phyloP scores from a whole-genome alignment of 192 early-diverging fungal species.

The Chytriomyces confervae region DNA sequence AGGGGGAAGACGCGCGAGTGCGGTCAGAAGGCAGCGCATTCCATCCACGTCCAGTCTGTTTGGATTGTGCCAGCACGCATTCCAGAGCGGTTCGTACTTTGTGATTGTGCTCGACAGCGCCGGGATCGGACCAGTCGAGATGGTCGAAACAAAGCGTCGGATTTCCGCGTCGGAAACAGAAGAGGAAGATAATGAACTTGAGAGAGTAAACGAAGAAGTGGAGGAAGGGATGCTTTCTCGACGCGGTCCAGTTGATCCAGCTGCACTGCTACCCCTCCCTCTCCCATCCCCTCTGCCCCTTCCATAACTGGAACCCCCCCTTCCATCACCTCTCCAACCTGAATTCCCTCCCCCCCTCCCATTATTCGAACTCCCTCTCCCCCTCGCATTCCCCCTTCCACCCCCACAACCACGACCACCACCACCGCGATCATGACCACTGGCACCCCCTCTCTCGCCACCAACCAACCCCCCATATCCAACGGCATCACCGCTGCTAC shows the following conservation, averaged over 20 bases:
- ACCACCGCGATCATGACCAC: conserved; percentile 16
- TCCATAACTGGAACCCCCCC: background rate
- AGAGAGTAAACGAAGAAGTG: background rate
- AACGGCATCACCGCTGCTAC: too few species aligned
- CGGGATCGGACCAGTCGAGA: background rate
- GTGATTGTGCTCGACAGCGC: conserved; percentile 3
- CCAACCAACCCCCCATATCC: too few species aligned
- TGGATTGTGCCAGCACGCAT: conserved; percentile 28
- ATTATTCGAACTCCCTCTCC: background rate
- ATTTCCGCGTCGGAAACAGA: conserved; percentile 2
- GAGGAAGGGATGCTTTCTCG: background rate
- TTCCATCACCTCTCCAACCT: background rate
- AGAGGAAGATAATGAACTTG: background rate
- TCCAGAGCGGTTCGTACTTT: conserved; percentile 16
- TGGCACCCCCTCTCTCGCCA: background rate
- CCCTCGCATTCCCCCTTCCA: conserved; percentile 16
- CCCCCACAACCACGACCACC: conserved; percentile 29
- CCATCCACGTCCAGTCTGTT: background rate
- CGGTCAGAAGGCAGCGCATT: conserved; percentile 19
- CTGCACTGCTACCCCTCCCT: background rate
- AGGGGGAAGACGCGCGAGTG: conserved; percentile 32
- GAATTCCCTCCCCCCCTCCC: conserved; percentile 14
- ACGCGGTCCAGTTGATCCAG: background rate
- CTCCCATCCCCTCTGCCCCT: background rate
- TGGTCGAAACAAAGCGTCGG: background rate